Evolutionary conservation across 305 asterid genomes (phyloP), one percentile per base, ranked within the genome.

Genomic region (Euphrasia arctica): DNA sequence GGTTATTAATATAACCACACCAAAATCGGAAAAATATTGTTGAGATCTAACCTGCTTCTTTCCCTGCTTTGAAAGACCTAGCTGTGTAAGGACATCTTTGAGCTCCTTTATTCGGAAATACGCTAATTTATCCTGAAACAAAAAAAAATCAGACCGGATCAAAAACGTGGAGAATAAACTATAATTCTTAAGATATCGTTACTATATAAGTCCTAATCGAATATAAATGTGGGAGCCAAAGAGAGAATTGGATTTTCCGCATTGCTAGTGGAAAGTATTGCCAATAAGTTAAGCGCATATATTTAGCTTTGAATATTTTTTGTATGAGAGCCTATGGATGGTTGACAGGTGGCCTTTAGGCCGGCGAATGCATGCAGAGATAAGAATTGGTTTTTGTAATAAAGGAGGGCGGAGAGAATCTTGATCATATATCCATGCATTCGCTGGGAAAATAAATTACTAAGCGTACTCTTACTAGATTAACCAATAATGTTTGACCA

Each of bases 71-170:
- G 99, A 85, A 71, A 86, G 86, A 58, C 95, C 90, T 22, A 93
- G 85, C 75, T 93, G 90, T 10, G 90, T 74, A 58, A 93, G 95
- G 41, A 90, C 85, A 82, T 88, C 95, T 85, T 93, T 93, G 65
- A 93, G 99, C 81, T 93, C 97, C 83, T 90, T 90, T 75, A 90
- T 88, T 55, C 99, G 89, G 64, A 93, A 93, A 81, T 85, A 83
- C 48, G 91, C 77, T 66, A 90, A 81, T 68, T 93, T 88, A 28
- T 90, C 99, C 99, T 93, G 78, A 73, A 77, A 72, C 36, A 73
- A 54, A 36, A 43, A 27, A 70, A 62, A 45, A 67, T 61, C 64
- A 65, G 58, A 22, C 55, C 56, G 39, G 31, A 18, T 47, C 41
- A 25, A 47, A 49, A 58, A 58, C 0, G 27, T 50, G 18, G 55